Conservation (phyloP, 129 eudicot species). For the Lonicera japonica region DNA sequence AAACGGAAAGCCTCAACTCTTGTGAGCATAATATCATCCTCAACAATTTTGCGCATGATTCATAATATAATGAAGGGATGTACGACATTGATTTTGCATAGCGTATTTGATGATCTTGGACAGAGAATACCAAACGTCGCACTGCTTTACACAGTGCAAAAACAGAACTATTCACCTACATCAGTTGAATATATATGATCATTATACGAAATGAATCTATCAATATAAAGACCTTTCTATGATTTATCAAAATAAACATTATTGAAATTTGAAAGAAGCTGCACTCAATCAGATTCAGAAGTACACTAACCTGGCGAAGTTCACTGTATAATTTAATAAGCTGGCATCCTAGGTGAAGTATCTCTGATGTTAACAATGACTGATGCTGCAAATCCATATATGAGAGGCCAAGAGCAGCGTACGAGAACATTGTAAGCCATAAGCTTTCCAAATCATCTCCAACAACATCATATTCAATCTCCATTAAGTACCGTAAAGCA, state of each 20-base stretch:
- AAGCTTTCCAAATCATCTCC: slow-evolving; percentile 71
- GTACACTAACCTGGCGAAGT: slow-evolving; percentile 91
- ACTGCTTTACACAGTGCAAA: slow-evolving; percentile 70
- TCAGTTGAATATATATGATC: slow-evolving; percentile 15
- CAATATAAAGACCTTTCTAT: background rate
- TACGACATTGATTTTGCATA: slow-evolving; percentile 13
- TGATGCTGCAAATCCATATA: slow-evolving; percentile 27
- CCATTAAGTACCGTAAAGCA: slow-evolving; percentile 41
- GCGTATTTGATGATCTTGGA: slow-evolving; percentile 26
- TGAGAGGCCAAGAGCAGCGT: slow-evolving; percentile 40
- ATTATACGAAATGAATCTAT: slow-evolving; percentile 7
- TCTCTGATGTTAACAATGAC: slow-evolving; percentile 34
- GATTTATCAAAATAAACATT: background rate
- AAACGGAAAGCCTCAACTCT: slow-evolving; percentile 58
- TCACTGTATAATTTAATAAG: slow-evolving; percentile 67
- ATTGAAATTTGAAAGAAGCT: background rate
- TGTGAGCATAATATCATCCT: slow-evolving; percentile 54
- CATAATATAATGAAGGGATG: slow-evolving; percentile 19
- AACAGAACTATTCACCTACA: slow-evolving; percentile 62
- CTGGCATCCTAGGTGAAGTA: slow-evolving; percentile 59
- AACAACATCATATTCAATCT: slow-evolving; percentile 80
- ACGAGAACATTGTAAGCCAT: slow-evolving; percentile 73
- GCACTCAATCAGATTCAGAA: slow-evolving; percentile 3
- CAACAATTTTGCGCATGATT: slow-evolving; percentile 51
- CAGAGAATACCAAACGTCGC: slow-evolving; percentile 39